These are phyloP conservation scores for Cryptococcus neoformans DNA, from an alignment of 1,284 basidiomycete species.

Conservation along the genomic window DNA sequence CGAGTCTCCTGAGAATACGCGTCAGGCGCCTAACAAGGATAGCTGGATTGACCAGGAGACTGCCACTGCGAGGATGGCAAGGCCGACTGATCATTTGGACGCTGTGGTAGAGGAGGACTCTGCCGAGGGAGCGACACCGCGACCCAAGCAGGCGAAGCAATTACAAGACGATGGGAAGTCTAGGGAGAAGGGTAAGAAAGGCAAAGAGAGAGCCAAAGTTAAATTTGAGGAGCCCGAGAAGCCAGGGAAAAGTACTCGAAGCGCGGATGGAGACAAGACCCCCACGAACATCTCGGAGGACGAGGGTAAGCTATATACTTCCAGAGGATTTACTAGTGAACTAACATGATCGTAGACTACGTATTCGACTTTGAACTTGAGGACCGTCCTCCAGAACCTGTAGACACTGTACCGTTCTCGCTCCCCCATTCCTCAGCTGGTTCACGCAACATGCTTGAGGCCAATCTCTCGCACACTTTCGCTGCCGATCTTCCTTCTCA, in stretches of 20 bases:
- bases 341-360: slow-evolving; percentile 25
- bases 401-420: background rate
- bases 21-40: slow-evolving; percentile 26
- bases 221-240: slow-evolving; percentile 34
- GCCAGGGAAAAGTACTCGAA: background rate
- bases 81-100: slow-evolving; percentile 3
- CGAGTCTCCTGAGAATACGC: background rate
- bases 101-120: slow-evolving; percentile 16
- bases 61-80: background rate
- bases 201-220: slow-evolving; percentile 24
- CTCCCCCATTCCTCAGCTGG: slow-evolving; percentile 8
- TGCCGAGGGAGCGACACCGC: slow-evolving; percentile 20
- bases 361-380: slow-evolving; percentile 50
- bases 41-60: slow-evolving; percentile 39
- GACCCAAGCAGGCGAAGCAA: slow-evolving; percentile 17
- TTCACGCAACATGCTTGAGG: slow-evolving; percentile 36
- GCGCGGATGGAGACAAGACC: too few species aligned
- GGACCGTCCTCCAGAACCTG: slow-evolving; percentile 8
- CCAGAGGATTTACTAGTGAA: too few species aligned
- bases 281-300: background rate
- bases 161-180: slow-evolving; percentile 6
- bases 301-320: slow-evolving; percentile 3
- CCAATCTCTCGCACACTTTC: slow-evolving; percentile 42
- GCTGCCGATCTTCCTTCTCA: slow-evolving; percentile 48
- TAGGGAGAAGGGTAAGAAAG: slow-evolving; percentile 7